Conservation (phyloP, 179 eudicot genomes). For the Camellia oleifera region DNA sequence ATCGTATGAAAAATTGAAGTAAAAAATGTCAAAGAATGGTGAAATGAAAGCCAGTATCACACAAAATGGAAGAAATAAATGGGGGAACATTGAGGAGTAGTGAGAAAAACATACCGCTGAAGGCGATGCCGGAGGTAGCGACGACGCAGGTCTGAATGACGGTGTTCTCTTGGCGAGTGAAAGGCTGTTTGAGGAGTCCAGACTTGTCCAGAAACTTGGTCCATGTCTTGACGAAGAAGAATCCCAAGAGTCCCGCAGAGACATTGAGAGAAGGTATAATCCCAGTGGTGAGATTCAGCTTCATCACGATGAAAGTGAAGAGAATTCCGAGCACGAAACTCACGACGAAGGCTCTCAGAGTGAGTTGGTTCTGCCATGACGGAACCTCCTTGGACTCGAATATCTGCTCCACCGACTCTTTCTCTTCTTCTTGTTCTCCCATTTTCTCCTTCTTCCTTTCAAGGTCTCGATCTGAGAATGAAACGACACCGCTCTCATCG, state of each 20-base stretch:
- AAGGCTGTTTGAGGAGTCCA: conserved; percentile 66
- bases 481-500: neutral
- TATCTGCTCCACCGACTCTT: conserved; percentile 48
- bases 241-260: conserved; percentile 75
- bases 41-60: no score
- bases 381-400: conserved; percentile 62
- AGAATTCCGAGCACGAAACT: conserved; percentile 54
- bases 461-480: neutral
- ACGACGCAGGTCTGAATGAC: conserved; percentile 94
- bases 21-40: no score
- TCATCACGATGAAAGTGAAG: conserved; percentile 85
- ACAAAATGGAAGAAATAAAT: no score
- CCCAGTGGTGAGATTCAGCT: conserved; percentile 84
- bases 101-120: conserved; percentile 52
- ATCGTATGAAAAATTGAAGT: no score
- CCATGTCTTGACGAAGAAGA: conserved; percentile 83
- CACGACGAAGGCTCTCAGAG: conserved; percentile 60
- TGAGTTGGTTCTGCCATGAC: conserved; percentile 65
- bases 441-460: neutral
- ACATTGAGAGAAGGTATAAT: conserved; percentile 81
- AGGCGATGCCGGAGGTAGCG: conserved; percentile 83
- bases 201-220: conserved; percentile 49
- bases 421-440: neutral
- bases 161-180: conserved; percentile 86
- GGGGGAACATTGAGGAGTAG: no score